Evolutionary conservation across 345 rosid species (phyloP).

Genomic region (Linum lewisii): DNA sequence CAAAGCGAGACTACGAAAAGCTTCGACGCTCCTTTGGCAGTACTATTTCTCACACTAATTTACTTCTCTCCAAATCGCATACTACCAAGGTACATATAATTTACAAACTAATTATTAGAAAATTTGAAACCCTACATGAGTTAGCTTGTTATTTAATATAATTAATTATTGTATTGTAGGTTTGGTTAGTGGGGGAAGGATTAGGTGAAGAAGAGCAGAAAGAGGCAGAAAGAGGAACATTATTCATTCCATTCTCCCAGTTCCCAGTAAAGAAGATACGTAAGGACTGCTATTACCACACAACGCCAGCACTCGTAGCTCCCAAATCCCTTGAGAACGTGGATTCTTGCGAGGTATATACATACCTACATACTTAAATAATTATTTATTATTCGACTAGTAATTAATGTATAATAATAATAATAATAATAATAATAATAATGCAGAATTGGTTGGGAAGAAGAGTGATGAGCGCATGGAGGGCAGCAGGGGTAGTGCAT

Average conservation of each 20-base stretch:
- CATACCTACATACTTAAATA: no score
- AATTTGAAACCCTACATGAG: neutral
- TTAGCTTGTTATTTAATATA: neutral
- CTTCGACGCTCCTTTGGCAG: conserved; percentile 26
- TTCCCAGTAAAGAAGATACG: conserved; percentile 39
- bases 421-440: no score
- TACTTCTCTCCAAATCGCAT: conserved; percentile 26
- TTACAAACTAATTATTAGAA: neutral
- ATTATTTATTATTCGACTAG: neutral
- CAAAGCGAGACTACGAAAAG: conserved; percentile 30
- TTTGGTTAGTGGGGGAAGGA: conserved; percentile 57
- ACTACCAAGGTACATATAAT: conserved; percentile 29
- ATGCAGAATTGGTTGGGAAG: conserved; percentile 64
- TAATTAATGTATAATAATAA: neutral
- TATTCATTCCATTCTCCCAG: conserved; percentile 57
- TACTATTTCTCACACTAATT: conserved; percentile 14
- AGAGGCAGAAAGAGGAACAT: conserved; percentile 44
- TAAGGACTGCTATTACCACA: conserved; percentile 45
- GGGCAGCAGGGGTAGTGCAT: conserved; percentile 53
- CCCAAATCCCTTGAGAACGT: conserved; percentile 47
- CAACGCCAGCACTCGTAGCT: conserved; percentile 49
- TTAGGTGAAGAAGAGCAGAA: conserved; percentile 37
- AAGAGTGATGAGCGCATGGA: conserved; percentile 76
- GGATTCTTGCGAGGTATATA: conserved; percentile 64
- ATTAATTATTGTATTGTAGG: conserved; percentile 16